Conservation (phyloP, 345 rosid genomes). For the Angophora floribunda region DNA sequence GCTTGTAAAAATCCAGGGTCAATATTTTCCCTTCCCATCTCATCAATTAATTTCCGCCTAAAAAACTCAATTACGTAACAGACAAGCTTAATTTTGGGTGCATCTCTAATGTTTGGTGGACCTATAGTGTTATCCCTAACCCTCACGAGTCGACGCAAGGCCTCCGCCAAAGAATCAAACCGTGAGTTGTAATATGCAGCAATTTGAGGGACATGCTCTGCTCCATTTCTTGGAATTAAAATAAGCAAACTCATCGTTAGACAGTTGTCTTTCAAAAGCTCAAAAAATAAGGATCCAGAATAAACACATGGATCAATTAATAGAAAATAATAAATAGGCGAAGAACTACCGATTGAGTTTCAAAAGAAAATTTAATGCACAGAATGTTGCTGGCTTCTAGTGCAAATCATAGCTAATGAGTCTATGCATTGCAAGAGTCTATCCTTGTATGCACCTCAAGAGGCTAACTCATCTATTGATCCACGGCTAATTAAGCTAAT, state of each 20-base stretch:
- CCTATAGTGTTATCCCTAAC: not conserved
- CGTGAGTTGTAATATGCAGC: not conserved
- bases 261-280: not conserved
- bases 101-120: not conserved
- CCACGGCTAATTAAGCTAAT: not conserved
- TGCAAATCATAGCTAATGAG: not conserved
- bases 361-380: not conserved
- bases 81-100: not conserved
- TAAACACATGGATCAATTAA: not conserved
- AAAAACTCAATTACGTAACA: not conserved
- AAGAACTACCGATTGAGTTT: not conserved
- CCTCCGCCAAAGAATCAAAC: not conserved
- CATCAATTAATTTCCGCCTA: not conserved
- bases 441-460: accelerated
- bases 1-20: not conserved
- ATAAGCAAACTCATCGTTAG: not conserved
- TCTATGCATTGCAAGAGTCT: not conserved
- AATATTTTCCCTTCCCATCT: not conserved
- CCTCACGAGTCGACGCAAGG: not conserved
- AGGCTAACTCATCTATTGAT: not conserved
- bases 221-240: not conserved
- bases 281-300: not conserved
- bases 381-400: not conserved
- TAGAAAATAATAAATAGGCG: accelerated
- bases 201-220: not conserved